Percentiles rank a stretch among this genome's conserved stretches.
phyloP scores from a whole-genome alignment of 2,329 filamentous ascomycete species.

The Scorias spongiosa region DNA sequence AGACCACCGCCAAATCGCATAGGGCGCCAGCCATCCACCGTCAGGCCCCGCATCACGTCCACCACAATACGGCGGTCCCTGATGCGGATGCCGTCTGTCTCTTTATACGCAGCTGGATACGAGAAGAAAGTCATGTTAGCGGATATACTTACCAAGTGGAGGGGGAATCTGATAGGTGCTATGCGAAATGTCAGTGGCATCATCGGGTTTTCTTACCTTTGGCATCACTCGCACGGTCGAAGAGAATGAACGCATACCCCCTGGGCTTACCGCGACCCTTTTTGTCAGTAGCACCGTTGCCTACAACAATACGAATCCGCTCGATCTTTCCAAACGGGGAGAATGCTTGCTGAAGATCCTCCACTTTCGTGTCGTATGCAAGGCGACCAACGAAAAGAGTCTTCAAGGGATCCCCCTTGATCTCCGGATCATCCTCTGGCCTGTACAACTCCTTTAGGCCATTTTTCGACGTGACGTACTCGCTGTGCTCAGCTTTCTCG shows the following conservation, averaged over 20 bases:
- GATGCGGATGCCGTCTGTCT: slow-evolving; percentile 77
- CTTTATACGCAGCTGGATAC: slow-evolving; percentile 74
- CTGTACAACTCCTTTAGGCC: slow-evolving; percentile 55
- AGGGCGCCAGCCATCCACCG: slow-evolving; percentile 85
- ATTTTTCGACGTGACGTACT: slow-evolving; percentile 45
- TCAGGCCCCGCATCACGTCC: slow-evolving; percentile 90
- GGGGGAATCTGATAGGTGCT: neutral
- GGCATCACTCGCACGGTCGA: slow-evolving; percentile 96
- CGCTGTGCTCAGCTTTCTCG: slow-evolving; percentile 59
- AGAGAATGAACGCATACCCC: slow-evolving; percentile 94
- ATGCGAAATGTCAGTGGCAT: neutral
- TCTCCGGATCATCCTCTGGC: slow-evolving; percentile 70
- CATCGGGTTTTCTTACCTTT: slow-evolving; percentile 53
- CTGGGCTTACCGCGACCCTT: slow-evolving; percentile 55
- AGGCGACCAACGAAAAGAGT: slow-evolving; percentile 85
- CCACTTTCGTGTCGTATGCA: slow-evolving; percentile 75
- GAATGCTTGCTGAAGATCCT: slow-evolving; percentile 88
- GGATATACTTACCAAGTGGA: slow-evolving; percentile 6
- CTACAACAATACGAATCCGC: slow-evolving; percentile 57
- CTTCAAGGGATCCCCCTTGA: slow-evolving; percentile 86
- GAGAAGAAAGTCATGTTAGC: slow-evolving; percentile 15
- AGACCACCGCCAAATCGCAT: slow-evolving; percentile 82
- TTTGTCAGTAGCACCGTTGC: slow-evolving; percentile 63
- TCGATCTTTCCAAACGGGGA: slow-evolving; percentile 88
- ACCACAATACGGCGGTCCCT: slow-evolving; percentile 85